A percentile compares a stretch with the other conserved stretches of the same genome.
These are phyloP conservation scores for Drosera spatulata DNA, from an alignment of 179 eudicot species.

Conservation along the genomic window DNA sequence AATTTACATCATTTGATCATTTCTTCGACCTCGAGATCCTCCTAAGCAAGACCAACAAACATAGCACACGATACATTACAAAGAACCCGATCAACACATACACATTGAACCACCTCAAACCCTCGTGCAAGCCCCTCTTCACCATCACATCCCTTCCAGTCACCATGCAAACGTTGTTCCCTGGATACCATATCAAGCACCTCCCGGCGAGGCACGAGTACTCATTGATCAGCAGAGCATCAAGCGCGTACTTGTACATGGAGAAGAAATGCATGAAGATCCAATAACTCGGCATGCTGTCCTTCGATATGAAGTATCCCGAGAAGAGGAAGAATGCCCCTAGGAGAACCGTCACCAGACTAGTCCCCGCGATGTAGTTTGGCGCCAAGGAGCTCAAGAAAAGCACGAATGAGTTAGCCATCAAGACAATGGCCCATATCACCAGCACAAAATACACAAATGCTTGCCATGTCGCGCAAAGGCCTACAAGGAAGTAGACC, in stretches of 20 bases:
- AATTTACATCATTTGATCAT: slow-evolving; percentile 11
- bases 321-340: slow-evolving; percentile 87
- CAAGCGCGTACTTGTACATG: slow-evolving; percentile 90
- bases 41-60: slow-evolving; percentile 64
- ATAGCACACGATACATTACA: slow-evolving; percentile 66
- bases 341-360: slow-evolving; percentile 56
- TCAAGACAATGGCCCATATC: slow-evolving; percentile 62
- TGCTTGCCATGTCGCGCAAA: slow-evolving; percentile 65
- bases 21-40: slow-evolving; percentile 76
- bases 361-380: slow-evolving; percentile 77
- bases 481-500: slow-evolving; percentile 74
- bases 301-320: slow-evolving; percentile 80
- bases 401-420: slow-evolving; percentile 89
- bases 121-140: slow-evolving; percentile 59
- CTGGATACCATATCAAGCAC: slow-evolving; percentile 77
- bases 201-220: slow-evolving; percentile 56
- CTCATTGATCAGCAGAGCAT: slow-evolving; percentile 78
- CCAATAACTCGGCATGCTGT: slow-evolving; percentile 78
- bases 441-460: slow-evolving; percentile 63
- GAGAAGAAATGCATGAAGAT: slow-evolving; percentile 79
- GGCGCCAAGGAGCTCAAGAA: slow-evolving; percentile 83
- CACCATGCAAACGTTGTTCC: slow-evolving; percentile 45
- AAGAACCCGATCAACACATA: slow-evolving; percentile 72
- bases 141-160: slow-evolving; percentile 67
- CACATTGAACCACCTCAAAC: slow-evolving; percentile 72